Evolutionary conservation across 495 filamentous ascomycete species (phyloP).

Genomic region (Xanthoparmelia taractica): DNA sequence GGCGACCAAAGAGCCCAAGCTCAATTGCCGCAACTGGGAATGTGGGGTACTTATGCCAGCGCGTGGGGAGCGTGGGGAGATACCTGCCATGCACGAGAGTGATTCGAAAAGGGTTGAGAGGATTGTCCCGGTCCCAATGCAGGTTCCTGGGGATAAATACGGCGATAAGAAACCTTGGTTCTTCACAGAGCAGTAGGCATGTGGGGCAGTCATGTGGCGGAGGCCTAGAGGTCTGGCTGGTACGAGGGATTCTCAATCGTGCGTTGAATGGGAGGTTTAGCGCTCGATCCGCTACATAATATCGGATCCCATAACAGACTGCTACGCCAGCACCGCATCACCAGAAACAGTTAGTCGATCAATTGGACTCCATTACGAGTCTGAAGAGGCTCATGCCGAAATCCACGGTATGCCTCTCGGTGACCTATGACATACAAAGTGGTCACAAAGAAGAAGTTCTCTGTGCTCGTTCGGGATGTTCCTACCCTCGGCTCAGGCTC

Average conservation of each 20-base stretch:
- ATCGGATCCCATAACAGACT: neutral
- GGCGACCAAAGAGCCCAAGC: conserved; percentile 52
- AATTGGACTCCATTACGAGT: neutral
- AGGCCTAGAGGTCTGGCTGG: neutral
- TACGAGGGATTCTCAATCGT: neutral
- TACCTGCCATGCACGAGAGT: too few relatives aligned
- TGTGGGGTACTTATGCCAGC: conserved; percentile 74
- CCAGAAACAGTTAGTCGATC: neutral
- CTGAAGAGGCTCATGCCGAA: neutral
- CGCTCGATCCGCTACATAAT: neutral
- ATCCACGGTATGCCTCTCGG: neutral
- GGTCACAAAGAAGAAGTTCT: too few relatives aligned
- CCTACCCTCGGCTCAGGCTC: too few relatives aligned
- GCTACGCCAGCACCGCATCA: neutral
- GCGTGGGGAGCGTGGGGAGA: too few relatives aligned
- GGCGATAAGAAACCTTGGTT: conserved; percentile 25
- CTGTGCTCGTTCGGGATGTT: too few relatives aligned
- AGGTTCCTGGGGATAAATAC: conserved; percentile 48
- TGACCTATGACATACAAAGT: too few relatives aligned
- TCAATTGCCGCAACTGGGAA: conserved; percentile 93
- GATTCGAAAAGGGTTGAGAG: conserved; percentile 42
- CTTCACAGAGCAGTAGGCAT: conserved; percentile 18
- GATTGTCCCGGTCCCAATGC: conserved; percentile 64
- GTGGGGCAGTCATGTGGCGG: neutral
- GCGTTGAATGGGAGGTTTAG: neutral